phyloP scores from a whole-genome alignment of 2,329 filamentous ascomycete genomes.

The Pseudocercospora pini-densiflorae region DNA sequence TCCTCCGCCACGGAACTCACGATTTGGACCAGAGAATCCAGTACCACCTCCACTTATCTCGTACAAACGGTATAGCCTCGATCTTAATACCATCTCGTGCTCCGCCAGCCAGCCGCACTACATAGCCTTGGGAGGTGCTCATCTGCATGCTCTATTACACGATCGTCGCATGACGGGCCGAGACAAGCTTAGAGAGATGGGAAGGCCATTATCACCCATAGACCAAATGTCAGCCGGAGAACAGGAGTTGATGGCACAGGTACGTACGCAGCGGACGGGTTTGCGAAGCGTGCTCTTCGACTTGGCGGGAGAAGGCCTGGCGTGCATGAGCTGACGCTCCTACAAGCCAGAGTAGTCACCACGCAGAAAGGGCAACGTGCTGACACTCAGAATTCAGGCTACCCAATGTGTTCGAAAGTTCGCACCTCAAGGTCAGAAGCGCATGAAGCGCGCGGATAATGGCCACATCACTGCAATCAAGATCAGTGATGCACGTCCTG shows the following conservation, averaged over 20 bases:
- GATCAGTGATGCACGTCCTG: conserved; percentile 70
- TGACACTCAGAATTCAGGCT: conserved; percentile 42
- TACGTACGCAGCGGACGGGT: background rate
- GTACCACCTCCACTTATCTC: conserved; percentile 68
- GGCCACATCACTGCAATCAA: conserved; percentile 73
- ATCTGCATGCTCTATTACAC: conserved; percentile 71
- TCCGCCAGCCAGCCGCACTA: conserved; percentile 70
- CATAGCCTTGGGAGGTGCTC: conserved; percentile 70
- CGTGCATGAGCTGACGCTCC: background rate
- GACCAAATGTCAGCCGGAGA: conserved; percentile 50
- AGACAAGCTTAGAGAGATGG: conserved; percentile 59
- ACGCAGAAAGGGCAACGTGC: background rate
- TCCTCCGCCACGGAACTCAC: conserved; percentile 53
- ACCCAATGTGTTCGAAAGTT: conserved; percentile 70
- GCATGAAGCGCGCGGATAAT: conserved; percentile 58
- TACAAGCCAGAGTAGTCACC: background rate
- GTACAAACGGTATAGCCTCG: conserved; percentile 65
- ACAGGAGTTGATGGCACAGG: conserved; percentile 59
- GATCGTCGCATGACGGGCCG: conserved; percentile 70
- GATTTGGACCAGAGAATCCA: conserved; percentile 54
- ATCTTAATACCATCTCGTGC: conserved; percentile 71
- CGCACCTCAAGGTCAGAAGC: conserved; percentile 63
- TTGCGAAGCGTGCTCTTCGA: background rate
- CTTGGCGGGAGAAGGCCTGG: background rate
- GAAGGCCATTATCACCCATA: conserved; percentile 50